Base-by-base conservation (phyloP, 2,329 filamentous ascomycete species). In the Neopestalotiopsis sp. region DNA sequence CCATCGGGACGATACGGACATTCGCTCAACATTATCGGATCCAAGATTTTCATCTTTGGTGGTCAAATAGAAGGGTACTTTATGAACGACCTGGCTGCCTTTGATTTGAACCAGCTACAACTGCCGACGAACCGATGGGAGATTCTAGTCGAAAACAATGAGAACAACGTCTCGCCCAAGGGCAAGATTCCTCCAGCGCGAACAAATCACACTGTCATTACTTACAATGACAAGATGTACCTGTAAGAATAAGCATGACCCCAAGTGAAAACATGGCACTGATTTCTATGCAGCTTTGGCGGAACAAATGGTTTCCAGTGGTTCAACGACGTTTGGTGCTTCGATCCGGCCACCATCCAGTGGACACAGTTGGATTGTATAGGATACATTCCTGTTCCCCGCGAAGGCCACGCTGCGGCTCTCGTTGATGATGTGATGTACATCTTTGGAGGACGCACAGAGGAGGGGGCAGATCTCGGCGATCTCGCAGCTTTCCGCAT, bases 321-420 rank as follows among this genome's bases (percentile, higher is more conserved):
- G 97, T 99, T 98, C 84, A 99, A 98, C 79, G 96, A 99, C 78
- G 96, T 99, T 62, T 99, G 96, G 96, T 94, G 91, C 66, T 99
- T 96, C 79, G 95, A 98, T 75, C 93, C 95, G 7, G 86, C 90
- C 67, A 84, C 88, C 60, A 98, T 98, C 79, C 84, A 87, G 68
- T 99, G 96, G 96, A 84, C 90, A 10, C 92, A 97, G 78, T 86
- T 97, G 68, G 95, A 98, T 77, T 99, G 96, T 79, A 98, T 98
- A 76, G 96, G 96, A 45, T 99, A 98, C 80, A 98, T 99, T 69
- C 96, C 97, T 1, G 91, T 94, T 1, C 91, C 95, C 20, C 90
- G 96, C 70, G 96, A 99, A 85, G 96, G 96, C 3, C 96, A 99
- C 79, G 95, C 97, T 13, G 94, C 96, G 14, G 91, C 95, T 4